Base-by-base conservation (phyloP, 192 early-diverging fungal species). In the Chytriomyces hyalinus region DNA sequence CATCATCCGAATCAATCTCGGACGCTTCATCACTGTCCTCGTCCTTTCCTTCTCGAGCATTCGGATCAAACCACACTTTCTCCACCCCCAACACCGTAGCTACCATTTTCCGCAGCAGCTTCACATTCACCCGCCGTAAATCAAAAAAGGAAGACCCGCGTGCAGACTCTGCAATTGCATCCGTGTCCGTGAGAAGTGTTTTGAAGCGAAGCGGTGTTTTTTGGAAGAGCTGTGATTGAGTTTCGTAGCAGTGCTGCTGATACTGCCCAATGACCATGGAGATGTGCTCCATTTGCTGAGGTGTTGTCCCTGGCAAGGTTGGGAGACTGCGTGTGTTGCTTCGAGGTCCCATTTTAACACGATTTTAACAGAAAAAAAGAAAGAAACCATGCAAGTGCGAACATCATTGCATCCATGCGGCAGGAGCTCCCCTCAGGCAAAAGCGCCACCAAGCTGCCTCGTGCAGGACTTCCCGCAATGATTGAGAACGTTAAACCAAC, bases 81-180 rank as follows among this genome's bases (percentile, higher is more conserved):
- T 20, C 48, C 6, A n/a, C 49, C n/a, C 22, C 48, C 49, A 71
- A 26, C 69, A 59, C 47, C 17, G 44, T 17, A n/a, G 24, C 69
- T 6, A 68, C 67, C 17, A 71, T 50, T 13, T 44, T 10, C n/a
- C 26, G 20, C 24, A 71, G 69, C 22, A 24, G 8, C 57, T 71
- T 71, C 22, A 9, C 36, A 15, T n/a, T 44, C 17, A 67, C 13
- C 2, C 66, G 76, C 9, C 59, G 28, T 22, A 77, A 22, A n/a
- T n/a, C 75, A 36, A 62, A 28, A 22, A 61, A 36, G 36, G 17
- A 24, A 47, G 45, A 78, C 15, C 11, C 17, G 3, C 36, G 45
- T 22, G 46, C 63, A 47, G 73, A 65, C 26, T 22, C 49, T 13
- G 46, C 73, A 64, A 75, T 64, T 24, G 69, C 69, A 44, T 71